phyloP scores from a whole-genome alignment of 208 protist genomes.

The Trichomonas vaginalis region DNA sequence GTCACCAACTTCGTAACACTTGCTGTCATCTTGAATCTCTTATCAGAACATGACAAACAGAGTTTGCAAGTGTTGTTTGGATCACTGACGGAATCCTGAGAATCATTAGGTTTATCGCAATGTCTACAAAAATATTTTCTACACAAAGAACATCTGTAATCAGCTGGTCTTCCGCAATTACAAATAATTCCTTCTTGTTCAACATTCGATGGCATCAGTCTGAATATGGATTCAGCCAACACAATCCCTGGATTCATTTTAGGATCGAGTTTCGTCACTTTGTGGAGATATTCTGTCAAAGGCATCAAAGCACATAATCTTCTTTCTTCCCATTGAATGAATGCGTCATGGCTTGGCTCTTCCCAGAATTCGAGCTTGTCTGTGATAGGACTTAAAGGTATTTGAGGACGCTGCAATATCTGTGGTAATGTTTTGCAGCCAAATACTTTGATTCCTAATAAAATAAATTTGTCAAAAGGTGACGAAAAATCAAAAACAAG shows the following conservation, averaged over 20 bases:
- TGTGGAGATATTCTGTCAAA: neutral
- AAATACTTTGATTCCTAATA: neutral
- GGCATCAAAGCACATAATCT: neutral
- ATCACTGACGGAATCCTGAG: neutral
- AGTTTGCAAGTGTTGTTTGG: neutral
- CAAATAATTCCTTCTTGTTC: neutral
- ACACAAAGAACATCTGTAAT: neutral
- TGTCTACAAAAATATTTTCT: neutral
- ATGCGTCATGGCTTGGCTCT: neutral
- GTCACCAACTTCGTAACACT: neutral
- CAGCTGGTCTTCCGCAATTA: neutral
- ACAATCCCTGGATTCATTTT: neutral
- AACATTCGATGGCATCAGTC: neutral
- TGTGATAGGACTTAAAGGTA: neutral
- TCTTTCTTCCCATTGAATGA: neutral
- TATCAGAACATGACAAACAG: neutral
- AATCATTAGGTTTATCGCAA: neutral
- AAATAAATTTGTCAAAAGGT: neutral
- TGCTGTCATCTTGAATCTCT: neutral
- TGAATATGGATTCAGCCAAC: neutral
- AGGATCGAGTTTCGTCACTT: neutral
- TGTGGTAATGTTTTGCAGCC: neutral
- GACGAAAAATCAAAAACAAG: neutral
- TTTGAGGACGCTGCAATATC: neutral
- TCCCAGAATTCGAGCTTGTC: neutral